Evolutionary conservation across 2,329 filamentous ascomycete genomes (phyloP), one percentile per base, ranked within the genome.

Genomic region (Fusarium cyanostomum): DNA sequence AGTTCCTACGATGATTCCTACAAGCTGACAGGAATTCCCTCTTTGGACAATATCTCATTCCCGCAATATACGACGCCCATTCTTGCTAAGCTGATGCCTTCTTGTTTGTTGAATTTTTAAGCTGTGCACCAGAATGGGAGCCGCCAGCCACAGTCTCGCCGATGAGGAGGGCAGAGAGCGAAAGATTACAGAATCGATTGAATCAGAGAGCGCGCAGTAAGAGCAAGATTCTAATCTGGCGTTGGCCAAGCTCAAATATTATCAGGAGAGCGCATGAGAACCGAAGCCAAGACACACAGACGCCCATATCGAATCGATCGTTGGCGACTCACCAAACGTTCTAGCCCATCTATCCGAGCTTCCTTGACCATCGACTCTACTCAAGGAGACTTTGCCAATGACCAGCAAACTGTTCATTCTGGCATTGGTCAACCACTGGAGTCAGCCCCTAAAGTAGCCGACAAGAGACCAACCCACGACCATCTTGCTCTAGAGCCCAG

Each of bases 161-260:
- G 30, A 26, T 1, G 37, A 56, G 4, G 51, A 64, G 15, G 54
- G 38, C 13, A 55, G 52, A 26, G 51, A 64, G 0, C 52, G 49
- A 2, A 63, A 67, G 28, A 39, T 7, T 35, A 1, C 57, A 67
- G 28, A 67, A 65, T 39, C 52, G 64, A 6, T 10, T 53, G 9
- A 65, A 65, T 11, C 64, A 68, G 16, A 55, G 64, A 52, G 61
- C 54, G 4, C 55, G 52, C n/a, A 57, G 65, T 67, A 56, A 52
- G 46, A 9, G 9, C 4, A 12, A 43, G 13, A 21, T 12, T 28
- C 37, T 18, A 33, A 13, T 7, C 1, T 4, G 31, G 10, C 13
- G 16, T 4, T n/a, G n/a, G 16, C 8, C 16, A 12, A 9, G 55
- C 43, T 56, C 7, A 58, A 0, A 2, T 1, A 12, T 12, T 3